phyloP scores from a whole-genome alignment of 1,284 basidiomycete species.

The Xerocomus nothofagi region DNA sequence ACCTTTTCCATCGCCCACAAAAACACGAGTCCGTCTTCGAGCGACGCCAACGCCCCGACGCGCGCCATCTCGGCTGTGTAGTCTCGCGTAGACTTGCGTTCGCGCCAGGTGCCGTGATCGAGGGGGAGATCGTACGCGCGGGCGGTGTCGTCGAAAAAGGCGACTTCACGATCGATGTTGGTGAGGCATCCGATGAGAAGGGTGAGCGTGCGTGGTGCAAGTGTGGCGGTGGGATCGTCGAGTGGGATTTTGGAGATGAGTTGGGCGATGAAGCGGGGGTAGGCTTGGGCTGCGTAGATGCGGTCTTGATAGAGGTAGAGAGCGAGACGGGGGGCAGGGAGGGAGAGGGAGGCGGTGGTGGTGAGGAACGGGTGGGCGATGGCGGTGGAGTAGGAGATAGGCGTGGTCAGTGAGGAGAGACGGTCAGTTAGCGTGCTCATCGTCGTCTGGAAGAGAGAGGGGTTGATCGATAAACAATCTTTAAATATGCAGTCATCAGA shows the following conservation, averaged over 20 bases:
- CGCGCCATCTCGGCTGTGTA: conserved; percentile 72
- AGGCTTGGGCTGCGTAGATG: conserved; percentile 67
- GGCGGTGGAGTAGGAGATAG: conserved; percentile 45
- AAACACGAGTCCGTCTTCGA: conserved; percentile 69
- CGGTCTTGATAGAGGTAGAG: conserved; percentile 67
- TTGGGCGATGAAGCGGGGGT: conserved; percentile 60
- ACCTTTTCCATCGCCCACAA: conserved; percentile 77
- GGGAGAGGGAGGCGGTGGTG: conserved; percentile 50
- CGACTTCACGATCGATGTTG: conserved; percentile 60
- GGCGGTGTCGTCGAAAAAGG: conserved; percentile 60
- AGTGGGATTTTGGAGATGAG: conserved; percentile 57
- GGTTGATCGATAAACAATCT: no score
- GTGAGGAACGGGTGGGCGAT: conserved; percentile 57
- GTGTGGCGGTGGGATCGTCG: conserved; percentile 27
- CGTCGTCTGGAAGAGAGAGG: no score
- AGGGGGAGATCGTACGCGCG: conserved; percentile 45
- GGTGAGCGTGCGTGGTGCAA: conserved; percentile 47
- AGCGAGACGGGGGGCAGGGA: conserved; percentile 48
- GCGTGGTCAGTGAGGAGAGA: conserved; percentile 39
- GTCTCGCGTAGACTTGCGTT: conserved; percentile 60
- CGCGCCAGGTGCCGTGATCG: conserved; percentile 43
- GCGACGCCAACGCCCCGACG: conserved; percentile 43
- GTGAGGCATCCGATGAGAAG: conserved; percentile 52
- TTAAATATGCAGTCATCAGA: no score
- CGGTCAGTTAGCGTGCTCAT: conserved; percentile 14